These are phyloP conservation scores for Starmerella vaccinii DNA, from an alignment of 805 yeast species.

Conservation along the genomic window DNA sequence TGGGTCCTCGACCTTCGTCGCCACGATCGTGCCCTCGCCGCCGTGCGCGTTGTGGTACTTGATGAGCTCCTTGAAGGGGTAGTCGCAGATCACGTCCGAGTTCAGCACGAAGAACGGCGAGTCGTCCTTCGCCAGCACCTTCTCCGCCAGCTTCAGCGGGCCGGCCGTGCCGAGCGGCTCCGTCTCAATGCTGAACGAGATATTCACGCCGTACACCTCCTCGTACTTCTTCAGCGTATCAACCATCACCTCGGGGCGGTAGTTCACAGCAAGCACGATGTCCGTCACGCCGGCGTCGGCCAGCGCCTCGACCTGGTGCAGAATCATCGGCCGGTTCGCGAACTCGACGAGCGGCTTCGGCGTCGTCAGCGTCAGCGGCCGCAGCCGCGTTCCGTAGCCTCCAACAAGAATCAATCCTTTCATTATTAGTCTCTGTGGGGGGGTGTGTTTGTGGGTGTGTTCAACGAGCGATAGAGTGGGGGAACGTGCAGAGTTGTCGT, in stretches of 20 bases:
- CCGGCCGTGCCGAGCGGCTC: constrained; percentile 99
- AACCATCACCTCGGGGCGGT: constrained; percentile 99
- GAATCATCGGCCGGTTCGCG: constrained; percentile 98
- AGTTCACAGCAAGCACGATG: constrained; percentile 95
- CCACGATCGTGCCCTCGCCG: constrained; percentile 96
- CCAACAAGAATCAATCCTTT: constrained; percentile 97
- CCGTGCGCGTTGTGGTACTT: constrained; percentile 92
- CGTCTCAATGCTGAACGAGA: constrained; percentile 96
- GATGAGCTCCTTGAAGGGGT: constrained; percentile 88
- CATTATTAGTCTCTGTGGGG: too few species aligned
- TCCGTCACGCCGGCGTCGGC: constrained; percentile 98
- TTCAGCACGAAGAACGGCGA: constrained; percentile 95
- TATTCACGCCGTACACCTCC: constrained; percentile 82
- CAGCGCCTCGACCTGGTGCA: constrained; percentile 96
- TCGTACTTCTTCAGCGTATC: constrained; percentile 89
- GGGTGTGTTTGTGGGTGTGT: not conserved
- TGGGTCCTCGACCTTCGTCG: constrained; percentile 99
- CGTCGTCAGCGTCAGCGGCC: constrained; percentile 90
- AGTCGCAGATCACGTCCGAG: constrained; percentile 97
- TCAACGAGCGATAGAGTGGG: not conserved
- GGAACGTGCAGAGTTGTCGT: not conserved
- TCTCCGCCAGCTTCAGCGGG: constrained; percentile 94
- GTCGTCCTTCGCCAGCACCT: constrained; percentile 84
- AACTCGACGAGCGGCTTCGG: constrained; percentile 98
- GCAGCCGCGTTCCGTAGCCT: constrained; percentile 99